Conservation (phyloP, 2,329 filamentous ascomycete genomes). For the Endoconidiophora laricicola region DNA sequence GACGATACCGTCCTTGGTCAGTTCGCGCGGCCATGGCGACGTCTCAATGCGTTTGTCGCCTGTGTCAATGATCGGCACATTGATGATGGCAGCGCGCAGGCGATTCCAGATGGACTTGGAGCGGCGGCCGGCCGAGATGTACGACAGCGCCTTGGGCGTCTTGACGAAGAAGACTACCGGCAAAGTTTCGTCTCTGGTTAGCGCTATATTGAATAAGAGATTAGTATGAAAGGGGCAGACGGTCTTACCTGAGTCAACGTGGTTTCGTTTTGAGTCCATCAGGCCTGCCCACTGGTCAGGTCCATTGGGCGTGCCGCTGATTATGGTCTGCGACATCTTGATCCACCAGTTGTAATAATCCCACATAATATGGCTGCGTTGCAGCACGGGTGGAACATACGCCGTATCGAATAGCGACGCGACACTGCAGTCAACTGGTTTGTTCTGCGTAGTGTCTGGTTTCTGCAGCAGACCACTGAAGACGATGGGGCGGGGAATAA, state of each 20-base stretch:
- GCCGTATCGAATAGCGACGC: conserved; percentile 35
- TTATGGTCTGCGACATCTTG: conserved; percentile 25
- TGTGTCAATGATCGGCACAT: conserved; percentile 24
- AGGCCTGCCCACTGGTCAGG: conserved; percentile 32
- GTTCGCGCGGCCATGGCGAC: conserved; percentile 25
- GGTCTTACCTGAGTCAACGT: conserved; percentile 21
- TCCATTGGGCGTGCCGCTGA: conserved; percentile 29
- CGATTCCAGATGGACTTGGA: conserved; percentile 20
- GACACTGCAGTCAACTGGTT: conserved; percentile 29
- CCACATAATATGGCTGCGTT: conserved; percentile 28
- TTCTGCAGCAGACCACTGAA: conserved; percentile 2
- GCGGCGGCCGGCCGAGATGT: conserved; percentile 24
- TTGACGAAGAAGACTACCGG: conserved; percentile 26
- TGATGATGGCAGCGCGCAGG: conserved; percentile 23
- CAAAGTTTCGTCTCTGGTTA: not conserved
- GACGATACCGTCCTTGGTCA: conserved; percentile 23
- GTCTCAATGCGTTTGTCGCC: conserved; percentile 26
- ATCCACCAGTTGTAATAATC: conserved; percentile 30
- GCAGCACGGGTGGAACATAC: conserved; percentile 30
- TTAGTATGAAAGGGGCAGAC: not conserved
- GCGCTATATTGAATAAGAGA: not conserved
- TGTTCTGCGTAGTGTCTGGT: conserved; percentile 19
- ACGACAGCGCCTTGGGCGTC: conserved; percentile 26
- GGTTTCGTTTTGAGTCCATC: conserved; percentile 23
- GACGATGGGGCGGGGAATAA: conserved; percentile 4